A percentile compares a stretch with the other conserved stretches of the same genome.
Conservation (phyloP, 805 yeast genomes). For the Tetrapisispora nanseiensis region DNA sequence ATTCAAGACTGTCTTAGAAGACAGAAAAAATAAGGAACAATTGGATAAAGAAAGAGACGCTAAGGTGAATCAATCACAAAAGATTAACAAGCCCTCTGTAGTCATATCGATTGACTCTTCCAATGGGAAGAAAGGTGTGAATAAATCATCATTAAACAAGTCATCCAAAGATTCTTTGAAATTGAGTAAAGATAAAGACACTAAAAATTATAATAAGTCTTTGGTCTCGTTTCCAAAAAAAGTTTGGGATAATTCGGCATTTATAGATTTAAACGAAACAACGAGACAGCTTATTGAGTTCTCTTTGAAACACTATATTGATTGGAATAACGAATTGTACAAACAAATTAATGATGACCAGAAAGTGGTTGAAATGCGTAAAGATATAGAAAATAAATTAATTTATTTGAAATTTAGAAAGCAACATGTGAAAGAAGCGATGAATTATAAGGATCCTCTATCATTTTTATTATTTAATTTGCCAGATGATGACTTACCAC, state of each 20-base stretch:
- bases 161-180: not conserved
- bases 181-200: not conserved
- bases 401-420: conserved; percentile 53
- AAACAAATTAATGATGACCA: conserved; percentile 5
- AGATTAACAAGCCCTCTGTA: conserved; percentile 39
- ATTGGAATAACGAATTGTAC: conserved; percentile 35
- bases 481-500: conserved; percentile 90
- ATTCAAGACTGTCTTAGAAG: conserved; percentile 55
- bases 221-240: conserved; percentile 35
- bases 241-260: conserved; percentile 62
- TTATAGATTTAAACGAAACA: conserved; percentile 58
- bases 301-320: conserved; percentile 46
- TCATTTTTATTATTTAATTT: conserved; percentile 63
- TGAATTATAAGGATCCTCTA: conserved; percentile 42
- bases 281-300: conserved; percentile 54
- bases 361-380: conserved; percentile 7
- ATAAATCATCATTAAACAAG: not conserved
- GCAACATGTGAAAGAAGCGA: conserved; percentile 62
- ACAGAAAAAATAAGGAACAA: conserved; percentile 36
- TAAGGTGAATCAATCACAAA: conserved; percentile 40
- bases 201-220: conserved; percentile 3
- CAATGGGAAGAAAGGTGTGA: conserved; percentile 6
- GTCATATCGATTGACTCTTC: conserved; percentile 27
- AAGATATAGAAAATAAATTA: conserved; percentile 28
- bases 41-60: conserved; percentile 39